Evolutionary conservation across 2,329 filamentous ascomycete species (phyloP), one percentile per base, ranked within the genome.

Genomic region (Paecilomyces sp.): DNA sequence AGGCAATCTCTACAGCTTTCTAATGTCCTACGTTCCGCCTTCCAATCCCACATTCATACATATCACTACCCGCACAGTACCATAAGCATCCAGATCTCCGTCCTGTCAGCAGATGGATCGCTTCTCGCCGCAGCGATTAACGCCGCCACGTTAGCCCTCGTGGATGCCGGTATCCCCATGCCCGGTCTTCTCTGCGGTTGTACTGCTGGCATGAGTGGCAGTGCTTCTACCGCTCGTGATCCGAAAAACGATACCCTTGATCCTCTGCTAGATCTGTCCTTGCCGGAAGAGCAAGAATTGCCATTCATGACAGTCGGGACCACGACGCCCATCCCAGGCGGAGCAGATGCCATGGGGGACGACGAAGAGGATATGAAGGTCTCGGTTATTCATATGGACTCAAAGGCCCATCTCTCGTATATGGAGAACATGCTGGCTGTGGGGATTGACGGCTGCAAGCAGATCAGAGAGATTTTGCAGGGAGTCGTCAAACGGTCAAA

Each of bases 121-220:
- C 83, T 97, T 2, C 86, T 99, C 22, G 92, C 93, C 0, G 89
- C 92, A 0, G 91, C 93, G 54, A 81, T 97, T 66, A 99, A 99
- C 70, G 94, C 94, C 3, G 85, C 90, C 0, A 96, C 93, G 0
- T 85, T 99, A 12, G 94, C 94, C 0, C 85, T 97, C 24, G 88
- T 97, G 63, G 94, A 99, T 72, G 94, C 94, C 0, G 94, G 94
- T 57, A 88, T 99, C 22, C 94, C 94, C 25, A 97, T 97, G 92
- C 86, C 87, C 2, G 91, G 96, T 71, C 95, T 97, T 71, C 84
- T 97, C 2, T 87, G 88, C 24, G 91, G 92, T 5, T 95, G 91
- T 76, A 96, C 92, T 0, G 90, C 91, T 0, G 94, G 92, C 3
- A 90, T 77, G 71, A 77, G 88, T 13, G 75, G 75, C 5, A 75